Percentiles rank a stretch among this genome's conserved stretches.
These are phyloP conservation scores for Phtheirospermum japonicum DNA, from an alignment of 257 asterid species.

Conservation along the genomic window DNA sequence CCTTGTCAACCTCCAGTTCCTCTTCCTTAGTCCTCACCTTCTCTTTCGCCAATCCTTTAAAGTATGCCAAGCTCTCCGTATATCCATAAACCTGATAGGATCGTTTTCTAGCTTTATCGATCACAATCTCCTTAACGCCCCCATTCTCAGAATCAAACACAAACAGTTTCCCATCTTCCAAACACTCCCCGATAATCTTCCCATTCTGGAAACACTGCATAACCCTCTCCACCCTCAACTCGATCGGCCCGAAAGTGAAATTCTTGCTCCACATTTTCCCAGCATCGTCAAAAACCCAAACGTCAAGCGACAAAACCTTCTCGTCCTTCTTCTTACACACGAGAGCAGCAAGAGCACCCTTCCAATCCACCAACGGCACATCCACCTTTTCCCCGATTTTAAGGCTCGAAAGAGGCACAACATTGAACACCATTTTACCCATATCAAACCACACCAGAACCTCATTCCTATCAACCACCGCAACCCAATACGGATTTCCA, in stretches of 20 bases:
- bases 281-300: background rate
- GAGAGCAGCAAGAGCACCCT: background rate
- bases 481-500: slow-evolving; percentile 7
- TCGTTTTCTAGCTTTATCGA: background rate
- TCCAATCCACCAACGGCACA: background rate
- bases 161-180: background rate
- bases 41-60: background rate
- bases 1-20: background rate
- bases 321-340: background rate
- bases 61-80: background rate
- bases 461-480: background rate
- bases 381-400: background rate
- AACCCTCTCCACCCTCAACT: background rate
- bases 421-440: background rate
- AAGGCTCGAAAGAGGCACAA: background rate
- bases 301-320: background rate
- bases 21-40: background rate
- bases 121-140: background rate
- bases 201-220: background rate
- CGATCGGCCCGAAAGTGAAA: background rate
- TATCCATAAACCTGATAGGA: slow-evolving; percentile 5
- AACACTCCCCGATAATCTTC: slow-evolving; percentile 1
- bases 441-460: background rate
- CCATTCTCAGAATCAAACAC: background rate
- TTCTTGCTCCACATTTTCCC: background rate